Conservation (phyloP, 352 stramenopile species). For the Phytophthora quininea region DNA sequence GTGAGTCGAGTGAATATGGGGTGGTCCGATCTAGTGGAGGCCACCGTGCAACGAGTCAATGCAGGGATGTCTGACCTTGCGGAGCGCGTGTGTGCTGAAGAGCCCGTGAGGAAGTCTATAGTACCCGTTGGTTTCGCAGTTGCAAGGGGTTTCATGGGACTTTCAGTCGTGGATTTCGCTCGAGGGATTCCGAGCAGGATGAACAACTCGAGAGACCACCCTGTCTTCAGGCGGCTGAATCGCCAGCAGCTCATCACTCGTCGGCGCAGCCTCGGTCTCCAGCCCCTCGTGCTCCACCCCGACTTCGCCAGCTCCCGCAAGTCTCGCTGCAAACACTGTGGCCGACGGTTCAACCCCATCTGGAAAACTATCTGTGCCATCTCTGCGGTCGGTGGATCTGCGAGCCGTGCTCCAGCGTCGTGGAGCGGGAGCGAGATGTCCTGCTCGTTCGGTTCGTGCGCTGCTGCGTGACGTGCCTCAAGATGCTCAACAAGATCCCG, state of each 20-base stretch:
- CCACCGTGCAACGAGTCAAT: too few species aligned
- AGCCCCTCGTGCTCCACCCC: constrained; percentile 43
- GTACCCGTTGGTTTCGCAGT: too few species aligned
- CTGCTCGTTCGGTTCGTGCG: constrained; percentile 57
- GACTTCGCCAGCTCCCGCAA: constrained; percentile 21
- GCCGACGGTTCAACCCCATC: constrained; percentile 44
- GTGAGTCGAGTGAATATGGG: constrained; percentile 58
- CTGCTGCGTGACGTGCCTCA: constrained; percentile 49
- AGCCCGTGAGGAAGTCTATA: too few species aligned
- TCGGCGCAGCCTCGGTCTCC: constrained; percentile 54
- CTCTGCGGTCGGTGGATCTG: constrained; percentile 60
- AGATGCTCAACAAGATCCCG: constrained; percentile 58
- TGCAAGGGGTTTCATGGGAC: too few species aligned
- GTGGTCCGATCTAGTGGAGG: constrained; percentile 39
- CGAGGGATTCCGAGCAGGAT: constrained; percentile 1
- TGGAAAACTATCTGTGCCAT: constrained; percentile 63
- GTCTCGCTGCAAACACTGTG: constrained; percentile 52
- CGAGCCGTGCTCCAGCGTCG: constrained; percentile 54
- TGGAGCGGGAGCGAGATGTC: constrained; percentile 56
- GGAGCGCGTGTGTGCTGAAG: too few species aligned
- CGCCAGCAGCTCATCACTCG: constrained; percentile 57
- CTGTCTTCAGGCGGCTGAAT: constrained; percentile 58
- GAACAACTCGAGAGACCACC: constrained; percentile 47
- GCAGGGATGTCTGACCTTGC: neutral
- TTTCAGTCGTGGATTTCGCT: too few species aligned